Evolutionary conservation across 805 yeast species (phyloP), one percentile per base, ranked within the genome.

Genomic region (Debaryomyces maramus): DNA sequence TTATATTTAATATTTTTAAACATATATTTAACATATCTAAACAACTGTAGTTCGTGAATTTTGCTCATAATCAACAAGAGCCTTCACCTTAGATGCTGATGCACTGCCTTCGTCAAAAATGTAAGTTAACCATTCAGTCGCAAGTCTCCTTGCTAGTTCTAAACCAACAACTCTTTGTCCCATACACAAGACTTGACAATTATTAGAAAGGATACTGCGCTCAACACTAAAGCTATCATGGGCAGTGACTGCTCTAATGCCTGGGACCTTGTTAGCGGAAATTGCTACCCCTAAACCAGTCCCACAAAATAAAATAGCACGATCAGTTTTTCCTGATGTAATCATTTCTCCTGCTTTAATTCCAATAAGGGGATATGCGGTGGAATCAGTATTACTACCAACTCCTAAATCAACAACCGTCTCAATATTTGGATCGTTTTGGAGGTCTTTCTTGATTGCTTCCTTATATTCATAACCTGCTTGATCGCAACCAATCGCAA

Each of bases 211-310:
- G 20, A 72, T 69, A 23, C 70, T 60, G 39, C 77, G 55, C 49
- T 72, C 77, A 15, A 72, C 76, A 29, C 70, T 61, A 56, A 70
- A 71, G 5, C 71, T 61, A 47, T 72, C 77, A 41, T 71, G 76
- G 3, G 76, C 77, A 16, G 77, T 72, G 7, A 67, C 76, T 1
- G 77, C 77, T 33, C 77, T 55, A 39, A 72, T 70, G 8, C 76
- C 76, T 3, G 58, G 50, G 15, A 72, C 77, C 47, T 72, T 72
- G 54, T 72, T 72, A 10, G 77, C 77, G 27, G 70, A 55, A 36
- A 72, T 61, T 10, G 75, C 75, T n/a, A 72, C 76, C 0, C 77
- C 77, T 24, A 72, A 56, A 1, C 77, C 77, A 6, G 77, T 72
- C 3, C 77, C 77, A 49, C 77, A 72, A 45, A 72, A 64, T 29